Evolutionary conservation across 768 basidiomycete genomes (phyloP).

Genomic region (Kwoniella newhampshirensis): DNA sequence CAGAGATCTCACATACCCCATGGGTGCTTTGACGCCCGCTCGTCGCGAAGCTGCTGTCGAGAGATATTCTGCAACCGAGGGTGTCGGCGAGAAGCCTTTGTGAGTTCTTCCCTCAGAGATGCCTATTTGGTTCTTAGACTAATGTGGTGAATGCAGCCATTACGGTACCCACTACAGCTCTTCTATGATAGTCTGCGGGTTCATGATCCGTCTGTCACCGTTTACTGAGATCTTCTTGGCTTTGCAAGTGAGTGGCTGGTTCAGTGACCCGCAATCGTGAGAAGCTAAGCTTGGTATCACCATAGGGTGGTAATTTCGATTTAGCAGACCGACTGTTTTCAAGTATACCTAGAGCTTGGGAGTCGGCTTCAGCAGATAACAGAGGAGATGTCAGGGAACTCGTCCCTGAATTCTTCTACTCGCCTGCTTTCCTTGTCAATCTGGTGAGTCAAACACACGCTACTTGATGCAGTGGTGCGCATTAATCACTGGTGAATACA

Average conservation of each 20-base stretch:
- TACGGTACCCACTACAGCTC: slow-evolving; percentile 87
- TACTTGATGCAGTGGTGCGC: background rate
- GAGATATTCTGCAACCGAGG: slow-evolving; percentile 69
- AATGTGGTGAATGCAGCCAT: slow-evolving; percentile 20
- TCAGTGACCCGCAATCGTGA: background rate
- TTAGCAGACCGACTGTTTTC: slow-evolving; percentile 61
- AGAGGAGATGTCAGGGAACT: slow-evolving; percentile 91
- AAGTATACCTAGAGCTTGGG: slow-evolving; percentile 73
- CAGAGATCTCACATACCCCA: slow-evolving; percentile 73
- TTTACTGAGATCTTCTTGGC: slow-evolving; percentile 96
- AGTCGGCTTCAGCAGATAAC: slow-evolving; percentile 78
- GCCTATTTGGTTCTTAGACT: background rate
- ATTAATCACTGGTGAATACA: slow-evolving; percentile 1
- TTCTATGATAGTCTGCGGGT: slow-evolving; percentile 96
- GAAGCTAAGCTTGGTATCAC: too few species aligned
- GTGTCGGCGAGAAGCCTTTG: slow-evolving; percentile 79
- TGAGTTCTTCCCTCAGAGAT: slow-evolving; percentile 16
- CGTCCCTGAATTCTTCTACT: slow-evolving; percentile 64
- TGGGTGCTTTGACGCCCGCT: slow-evolving; percentile 80
- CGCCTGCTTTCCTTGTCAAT: slow-evolving; percentile 75
- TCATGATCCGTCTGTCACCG: slow-evolving; percentile 81
- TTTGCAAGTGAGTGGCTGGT: slow-evolving; percentile 59
- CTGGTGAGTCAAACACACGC: slow-evolving; percentile 38
- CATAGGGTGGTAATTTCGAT: slow-evolving; percentile 93
- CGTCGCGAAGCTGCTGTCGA: slow-evolving; percentile 72